Evolutionary conservation across 257 asterid genomes (phyloP).

Genomic region (Solanum piurae): DNA sequence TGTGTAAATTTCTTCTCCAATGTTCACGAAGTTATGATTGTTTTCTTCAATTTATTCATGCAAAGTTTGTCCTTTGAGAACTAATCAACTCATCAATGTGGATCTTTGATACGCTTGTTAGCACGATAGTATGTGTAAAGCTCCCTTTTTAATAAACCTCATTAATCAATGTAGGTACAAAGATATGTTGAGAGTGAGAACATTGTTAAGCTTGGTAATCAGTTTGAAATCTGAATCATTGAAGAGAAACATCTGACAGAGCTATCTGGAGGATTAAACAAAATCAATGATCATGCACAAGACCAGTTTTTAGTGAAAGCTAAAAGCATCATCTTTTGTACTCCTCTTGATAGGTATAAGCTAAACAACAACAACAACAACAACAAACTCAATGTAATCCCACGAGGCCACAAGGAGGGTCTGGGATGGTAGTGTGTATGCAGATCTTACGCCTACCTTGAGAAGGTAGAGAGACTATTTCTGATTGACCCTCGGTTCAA

Average conservation of each 20-base stretch:
- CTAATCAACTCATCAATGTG: not conserved
- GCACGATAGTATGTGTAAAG: not conserved
- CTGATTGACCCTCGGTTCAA: not conserved
- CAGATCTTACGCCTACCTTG: not conserved
- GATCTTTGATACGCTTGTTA: not conserved
- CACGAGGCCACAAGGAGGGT: too few species aligned
- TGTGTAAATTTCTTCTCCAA: not conserved
- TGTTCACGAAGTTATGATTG: not conserved
- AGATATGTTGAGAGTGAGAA: too few species aligned
- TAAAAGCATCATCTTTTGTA: not conserved
- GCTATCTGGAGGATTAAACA: too few species aligned
- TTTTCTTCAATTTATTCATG: not conserved
- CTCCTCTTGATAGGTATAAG: not conserved
- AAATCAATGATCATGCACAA: not conserved
- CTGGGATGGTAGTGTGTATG: too few species aligned
- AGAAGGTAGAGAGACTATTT: not conserved
- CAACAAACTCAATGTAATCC: not conserved
- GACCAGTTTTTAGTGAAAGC: not conserved
- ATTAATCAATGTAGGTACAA: too few species aligned
- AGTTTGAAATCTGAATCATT: too few species aligned
- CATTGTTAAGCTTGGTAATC: not conserved
- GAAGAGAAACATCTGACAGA: too few species aligned
- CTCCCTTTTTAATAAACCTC: not conserved
- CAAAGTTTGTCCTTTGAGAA: not conserved
- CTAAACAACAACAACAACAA: not conserved